phyloP scores from a whole-genome alignment of 352 stramenopile species.

The Phytophthora rubi region DNA sequence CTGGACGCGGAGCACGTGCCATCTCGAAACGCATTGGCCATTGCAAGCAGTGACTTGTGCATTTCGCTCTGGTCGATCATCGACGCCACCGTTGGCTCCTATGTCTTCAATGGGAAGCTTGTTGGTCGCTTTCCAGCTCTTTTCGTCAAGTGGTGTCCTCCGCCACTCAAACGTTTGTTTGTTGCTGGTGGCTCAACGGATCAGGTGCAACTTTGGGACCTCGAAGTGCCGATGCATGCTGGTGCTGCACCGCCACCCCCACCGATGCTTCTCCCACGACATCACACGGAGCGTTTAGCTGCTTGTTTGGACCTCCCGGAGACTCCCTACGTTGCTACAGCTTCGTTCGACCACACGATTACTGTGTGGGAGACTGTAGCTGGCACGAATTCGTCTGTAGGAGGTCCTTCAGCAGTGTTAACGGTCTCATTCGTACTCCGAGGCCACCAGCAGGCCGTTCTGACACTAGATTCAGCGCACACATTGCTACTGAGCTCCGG shows the following conservation, averaged over 20 bases:
- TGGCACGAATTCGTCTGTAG: slow-evolving; percentile 21
- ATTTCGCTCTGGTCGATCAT: slow-evolving; percentile 78
- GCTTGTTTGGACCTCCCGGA: slow-evolving; percentile 61
- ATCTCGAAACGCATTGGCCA: slow-evolving; percentile 54
- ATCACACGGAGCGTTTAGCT: slow-evolving; percentile 57
- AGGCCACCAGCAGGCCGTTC: slow-evolving; percentile 68
- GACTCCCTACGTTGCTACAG: slow-evolving; percentile 70
- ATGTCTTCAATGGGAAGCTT: slow-evolving; percentile 72
- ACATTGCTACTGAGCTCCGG: slow-evolving; percentile 71
- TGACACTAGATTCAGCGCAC: slow-evolving; percentile 66
- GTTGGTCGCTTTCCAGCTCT: slow-evolving; percentile 54
- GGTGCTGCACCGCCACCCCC: slow-evolving; percentile 35
- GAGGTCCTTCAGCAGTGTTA: slow-evolving; percentile 35
- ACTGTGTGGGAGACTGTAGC: slow-evolving; percentile 69
- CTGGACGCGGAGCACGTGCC: slow-evolving; percentile 68
- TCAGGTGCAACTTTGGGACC: slow-evolving; percentile 68
- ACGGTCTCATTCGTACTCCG: slow-evolving; percentile 63
- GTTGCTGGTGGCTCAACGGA: slow-evolving; percentile 47
- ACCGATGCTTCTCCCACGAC: slow-evolving; percentile 35
- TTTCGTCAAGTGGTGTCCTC: slow-evolving; percentile 62
- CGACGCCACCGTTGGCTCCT: slow-evolving; percentile 60
- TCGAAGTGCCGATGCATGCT: slow-evolving; percentile 52
- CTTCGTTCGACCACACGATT: slow-evolving; percentile 82
- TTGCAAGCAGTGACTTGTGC: slow-evolving; percentile 59
- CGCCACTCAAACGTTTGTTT: slow-evolving; percentile 53